A percentile compares a stretch with the other conserved stretches of the same genome.
These are phyloP conservation scores for Warburgia ugandensis DNA, from an alignment of 164 flowering plant species.

Conservation along the genomic window DNA sequence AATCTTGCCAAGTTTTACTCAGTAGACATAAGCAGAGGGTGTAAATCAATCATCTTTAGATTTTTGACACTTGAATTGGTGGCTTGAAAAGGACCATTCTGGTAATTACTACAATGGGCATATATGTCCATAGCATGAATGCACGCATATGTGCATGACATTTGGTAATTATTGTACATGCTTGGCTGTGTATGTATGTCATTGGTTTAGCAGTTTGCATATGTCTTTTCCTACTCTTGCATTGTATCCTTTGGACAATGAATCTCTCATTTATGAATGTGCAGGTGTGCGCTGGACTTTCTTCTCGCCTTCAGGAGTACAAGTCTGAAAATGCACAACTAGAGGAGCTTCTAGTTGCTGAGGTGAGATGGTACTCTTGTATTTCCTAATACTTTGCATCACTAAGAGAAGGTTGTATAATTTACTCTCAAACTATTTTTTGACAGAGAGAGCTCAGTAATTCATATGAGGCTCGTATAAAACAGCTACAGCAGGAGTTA, in stretches of 20 bases:
- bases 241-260: background rate
- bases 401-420: constrained; percentile 1
- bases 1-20: too few species aligned
- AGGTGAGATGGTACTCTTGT: constrained; percentile 36
- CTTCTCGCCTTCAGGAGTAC: constrained; percentile 94
- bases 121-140: too few species aligned
- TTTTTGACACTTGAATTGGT: too few species aligned
- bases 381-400: background rate
- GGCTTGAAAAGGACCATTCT: too few species aligned
- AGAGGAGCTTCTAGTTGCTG: constrained; percentile 89
- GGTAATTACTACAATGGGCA: too few species aligned
- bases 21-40: too few species aligned
- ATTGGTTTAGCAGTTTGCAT: background rate
- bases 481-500: constrained; percentile 75
- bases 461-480: constrained; percentile 66
- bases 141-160: too few species aligned
- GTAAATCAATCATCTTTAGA: too few species aligned
- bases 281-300: constrained; percentile 98
- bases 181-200: too few species aligned
- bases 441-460: constrained; percentile 77
- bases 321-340: constrained; percentile 97
- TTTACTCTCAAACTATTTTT: background rate
- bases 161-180: too few species aligned
- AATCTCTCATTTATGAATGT: constrained; percentile 1
- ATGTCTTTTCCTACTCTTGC: background rate